phyloP scores from a whole-genome alignment of 2,329 filamentous ascomycete genomes.

The Amauroascus verrucosus region DNA sequence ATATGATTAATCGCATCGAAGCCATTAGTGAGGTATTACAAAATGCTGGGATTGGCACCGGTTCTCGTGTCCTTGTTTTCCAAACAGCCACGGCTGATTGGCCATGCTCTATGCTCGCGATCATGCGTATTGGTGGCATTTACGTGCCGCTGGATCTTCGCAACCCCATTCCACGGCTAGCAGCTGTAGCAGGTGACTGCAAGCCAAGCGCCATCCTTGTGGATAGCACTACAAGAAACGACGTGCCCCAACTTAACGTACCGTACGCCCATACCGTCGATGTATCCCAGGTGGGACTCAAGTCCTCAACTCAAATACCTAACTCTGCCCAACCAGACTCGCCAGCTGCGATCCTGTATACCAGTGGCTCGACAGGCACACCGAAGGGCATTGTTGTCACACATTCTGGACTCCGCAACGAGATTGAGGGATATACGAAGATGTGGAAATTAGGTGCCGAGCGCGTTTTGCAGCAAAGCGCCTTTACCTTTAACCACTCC shows the following conservation, averaged over 20 bases:
- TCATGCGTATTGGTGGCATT: slow-evolving; percentile 29
- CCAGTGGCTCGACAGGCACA: slow-evolving; percentile 22
- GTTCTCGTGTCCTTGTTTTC: slow-evolving; percentile 32
- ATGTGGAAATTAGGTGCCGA: slow-evolving; percentile 8
- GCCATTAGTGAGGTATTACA: slow-evolving; percentile 27
- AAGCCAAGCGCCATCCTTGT: slow-evolving; percentile 24
- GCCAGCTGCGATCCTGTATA: slow-evolving; percentile 28
- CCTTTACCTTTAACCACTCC: slow-evolving; percentile 17
- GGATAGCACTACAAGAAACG: too few relatives aligned
- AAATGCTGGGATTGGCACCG: slow-evolving; percentile 13
- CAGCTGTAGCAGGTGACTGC: slow-evolving; percentile 23
- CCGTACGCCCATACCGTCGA: too few relatives aligned
- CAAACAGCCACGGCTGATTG: slow-evolving; percentile 30
- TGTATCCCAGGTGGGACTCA: too few relatives aligned
- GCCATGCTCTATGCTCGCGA: slow-evolving; percentile 26
- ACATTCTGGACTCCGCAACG: slow-evolving; percentile 20
- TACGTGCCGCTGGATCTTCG: slow-evolving; percentile 34
- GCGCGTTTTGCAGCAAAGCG: slow-evolving; percentile 16
- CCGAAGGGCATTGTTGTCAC: slow-evolving; percentile 37
- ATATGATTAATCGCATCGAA: slow-evolving; percentile 27
- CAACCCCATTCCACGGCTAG: slow-evolving; percentile 25
- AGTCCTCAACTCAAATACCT: too few relatives aligned
- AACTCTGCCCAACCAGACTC: background rate
- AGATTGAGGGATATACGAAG: slow-evolving; percentile 17
- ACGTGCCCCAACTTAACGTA: too few relatives aligned